Conservation (phyloP, 2,329 filamentous ascomycete genomes). For the Beauveria brongniartii region DNA sequence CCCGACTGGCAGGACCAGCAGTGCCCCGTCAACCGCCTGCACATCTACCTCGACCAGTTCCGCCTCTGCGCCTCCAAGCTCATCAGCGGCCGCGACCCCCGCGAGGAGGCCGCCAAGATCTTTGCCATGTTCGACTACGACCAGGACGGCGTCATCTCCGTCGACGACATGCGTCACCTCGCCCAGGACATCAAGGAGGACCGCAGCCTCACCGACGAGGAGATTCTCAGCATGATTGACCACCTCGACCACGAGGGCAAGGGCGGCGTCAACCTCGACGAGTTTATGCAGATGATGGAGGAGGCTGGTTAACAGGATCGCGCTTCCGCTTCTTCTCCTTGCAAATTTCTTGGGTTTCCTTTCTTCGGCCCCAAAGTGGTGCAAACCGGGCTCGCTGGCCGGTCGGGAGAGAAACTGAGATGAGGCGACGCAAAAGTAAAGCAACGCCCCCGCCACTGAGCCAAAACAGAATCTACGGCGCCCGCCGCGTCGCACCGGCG, state of each 20-base stretch:
- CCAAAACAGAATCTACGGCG: background rate
- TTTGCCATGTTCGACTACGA: constrained; percentile 92
- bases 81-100: constrained; percentile 74
- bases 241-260: constrained; percentile 95
- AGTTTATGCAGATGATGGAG: constrained; percentile 58
- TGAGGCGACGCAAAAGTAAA: background rate
- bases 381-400: too few species aligned
- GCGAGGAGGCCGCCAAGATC: constrained; percentile 83
- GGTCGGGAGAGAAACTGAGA: background rate
- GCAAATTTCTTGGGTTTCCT: background rate
- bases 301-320: constrained; percentile 26
- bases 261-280: constrained; percentile 63
- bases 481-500: background rate
- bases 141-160: constrained; percentile 80
- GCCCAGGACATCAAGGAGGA: constrained; percentile 82
- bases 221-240: constrained; percentile 92
- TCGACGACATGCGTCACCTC: constrained; percentile 80
- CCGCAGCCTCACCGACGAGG: constrained; percentile 76
- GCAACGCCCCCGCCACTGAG: background rate
- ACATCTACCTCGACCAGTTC: constrained; percentile 48
- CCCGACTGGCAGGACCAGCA: constrained; percentile 43
- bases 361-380: too few species aligned
- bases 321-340: background rate
- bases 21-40: constrained; percentile 36
- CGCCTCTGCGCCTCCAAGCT: constrained; percentile 68